These are phyloP conservation scores for Phoma sp. DNA, from an alignment of 2,329 filamentous ascomycete species.

Conservation along the genomic window DNA sequence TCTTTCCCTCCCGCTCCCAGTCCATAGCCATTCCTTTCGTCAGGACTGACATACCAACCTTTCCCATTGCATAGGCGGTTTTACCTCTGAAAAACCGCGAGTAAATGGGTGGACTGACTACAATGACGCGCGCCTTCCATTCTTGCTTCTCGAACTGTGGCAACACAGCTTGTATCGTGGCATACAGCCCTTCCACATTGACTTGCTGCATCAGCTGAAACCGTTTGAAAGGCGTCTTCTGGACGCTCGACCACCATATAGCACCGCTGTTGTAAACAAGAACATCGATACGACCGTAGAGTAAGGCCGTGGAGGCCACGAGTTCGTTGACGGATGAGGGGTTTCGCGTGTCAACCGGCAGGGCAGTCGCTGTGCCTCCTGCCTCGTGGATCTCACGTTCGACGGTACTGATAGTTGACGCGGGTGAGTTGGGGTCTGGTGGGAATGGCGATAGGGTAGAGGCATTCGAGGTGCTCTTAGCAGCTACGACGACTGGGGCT, in stretches of 20 bases:
- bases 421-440: slow-evolving; percentile 74
- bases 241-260: slow-evolving; percentile 81
- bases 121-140: slow-evolving; percentile 68
- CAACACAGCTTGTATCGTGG: slow-evolving; percentile 69
- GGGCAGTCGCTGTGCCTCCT: slow-evolving; percentile 68
- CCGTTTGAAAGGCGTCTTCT: slow-evolving; percentile 74
- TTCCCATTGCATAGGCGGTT: slow-evolving; percentile 79
- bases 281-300: slow-evolving; percentile 71
- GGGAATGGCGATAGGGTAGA: slow-evolving; percentile 65
- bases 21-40: slow-evolving; percentile 86
- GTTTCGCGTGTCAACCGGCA: slow-evolving; percentile 73
- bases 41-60: slow-evolving; percentile 81
- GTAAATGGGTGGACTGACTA: slow-evolving; percentile 85
- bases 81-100: slow-evolving; percentile 84
- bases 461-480: slow-evolving; percentile 74
- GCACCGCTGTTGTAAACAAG: slow-evolving; percentile 84
- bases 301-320: slow-evolving; percentile 57
- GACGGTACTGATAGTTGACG: slow-evolving; percentile 82
- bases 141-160: slow-evolving; percentile 65
- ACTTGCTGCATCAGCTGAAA: slow-evolving; percentile 66
- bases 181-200: slow-evolving; percentile 73
- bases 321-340: slow-evolving; percentile 48
- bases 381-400: slow-evolving; percentile 72
- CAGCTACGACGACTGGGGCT: slow-evolving; percentile 69
- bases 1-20: slow-evolving; percentile 68